These are phyloP conservation scores for Brettanomyces anomalus DNA, from an alignment of 805 yeast species.

Conservation along the genomic window DNA sequence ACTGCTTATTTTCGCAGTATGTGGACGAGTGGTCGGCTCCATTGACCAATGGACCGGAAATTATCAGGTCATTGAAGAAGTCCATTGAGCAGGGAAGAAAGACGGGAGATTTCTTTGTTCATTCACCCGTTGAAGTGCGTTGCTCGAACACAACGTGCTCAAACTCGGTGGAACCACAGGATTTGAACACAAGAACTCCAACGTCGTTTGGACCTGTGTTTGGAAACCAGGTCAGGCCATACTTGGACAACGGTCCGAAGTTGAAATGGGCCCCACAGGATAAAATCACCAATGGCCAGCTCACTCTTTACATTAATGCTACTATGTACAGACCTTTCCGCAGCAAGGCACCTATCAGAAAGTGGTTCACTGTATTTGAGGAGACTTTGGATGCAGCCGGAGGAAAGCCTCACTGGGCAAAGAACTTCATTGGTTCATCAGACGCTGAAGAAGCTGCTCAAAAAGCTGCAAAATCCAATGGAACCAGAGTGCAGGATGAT, in stretches of 20 bases:
- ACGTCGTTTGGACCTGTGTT: slow-evolving; percentile 68
- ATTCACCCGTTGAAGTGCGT: slow-evolving; percentile 92
- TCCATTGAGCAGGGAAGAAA: slow-evolving; percentile 53
- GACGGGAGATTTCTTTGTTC: slow-evolving; percentile 66
- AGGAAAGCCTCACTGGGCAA: slow-evolving; percentile 99
- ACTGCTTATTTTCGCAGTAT: slow-evolving; percentile 87
- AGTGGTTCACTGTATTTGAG: slow-evolving; percentile 84
- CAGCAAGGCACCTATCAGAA: slow-evolving; percentile 58
- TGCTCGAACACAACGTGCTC: slow-evolving; percentile 75
- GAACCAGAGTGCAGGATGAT: slow-evolving; percentile 21
- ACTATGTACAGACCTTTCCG: slow-evolving; percentile 95
- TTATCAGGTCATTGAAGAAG: slow-evolving; percentile 52
- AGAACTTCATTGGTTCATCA: slow-evolving; percentile 68
- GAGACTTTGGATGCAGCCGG: slow-evolving; percentile 64
- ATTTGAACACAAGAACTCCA: slow-evolving; percentile 40
- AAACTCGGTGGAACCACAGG: slow-evolving; percentile 26
- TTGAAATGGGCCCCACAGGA: slow-evolving; percentile 48
- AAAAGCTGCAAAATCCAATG: slow-evolving; percentile 30
- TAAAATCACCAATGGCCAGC: slow-evolving; percentile 57
- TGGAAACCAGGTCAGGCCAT: slow-evolving; percentile 79
- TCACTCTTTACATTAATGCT: slow-evolving; percentile 83
- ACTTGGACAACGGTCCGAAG: slow-evolving; percentile 70
- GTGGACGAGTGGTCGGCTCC: slow-evolving; percentile 99
- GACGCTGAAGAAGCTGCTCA: slow-evolving; percentile 29
- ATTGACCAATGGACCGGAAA: slow-evolving; percentile 63